These are phyloP conservation scores for Colletotrichum sp. DNA, from an alignment of 2,329 filamentous ascomycete genomes.

Conservation along the genomic window DNA sequence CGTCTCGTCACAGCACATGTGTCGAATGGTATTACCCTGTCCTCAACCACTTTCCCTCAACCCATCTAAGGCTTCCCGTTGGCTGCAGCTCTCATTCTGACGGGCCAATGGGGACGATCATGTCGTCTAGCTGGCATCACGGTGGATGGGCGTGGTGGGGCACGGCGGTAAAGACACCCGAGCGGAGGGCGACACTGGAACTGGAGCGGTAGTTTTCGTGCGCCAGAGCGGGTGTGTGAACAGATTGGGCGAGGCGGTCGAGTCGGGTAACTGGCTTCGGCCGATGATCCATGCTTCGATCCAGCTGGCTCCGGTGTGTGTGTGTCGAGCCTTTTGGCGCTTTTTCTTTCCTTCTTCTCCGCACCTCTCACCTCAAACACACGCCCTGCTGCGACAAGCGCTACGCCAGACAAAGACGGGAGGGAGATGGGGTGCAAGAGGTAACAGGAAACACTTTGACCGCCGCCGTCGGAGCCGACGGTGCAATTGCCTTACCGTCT, in stretches of 20 bases:
- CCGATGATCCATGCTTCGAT: background rate
- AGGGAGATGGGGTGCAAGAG: background rate
- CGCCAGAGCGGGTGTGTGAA: background rate
- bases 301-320: background rate
- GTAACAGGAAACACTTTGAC: background rate
- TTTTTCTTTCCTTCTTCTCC: background rate
- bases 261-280: constrained; percentile 1
- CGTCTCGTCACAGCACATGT: constrained; percentile 16
- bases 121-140: constrained; percentile 5
- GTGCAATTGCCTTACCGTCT: background rate
- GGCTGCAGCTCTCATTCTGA: background rate
- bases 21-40: constrained; percentile 9
- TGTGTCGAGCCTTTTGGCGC: background rate
- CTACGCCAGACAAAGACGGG: background rate
- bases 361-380: background rate
- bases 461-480: constrained; percentile 14
- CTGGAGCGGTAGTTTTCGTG: background rate
- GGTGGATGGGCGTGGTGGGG: constrained; percentile 5
- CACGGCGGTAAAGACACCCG: constrained; percentile 20
- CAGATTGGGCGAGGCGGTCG: background rate
- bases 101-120: constrained; percentile 12
- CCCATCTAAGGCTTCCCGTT: constrained; percentile 3
- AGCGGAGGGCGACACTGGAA: constrained; percentile 10
- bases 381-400: constrained; percentile 18
- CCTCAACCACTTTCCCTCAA: background rate